Evolutionary conservation across 495 filamentous ascomycete genomes (phyloP).

Genomic region (Glonium stellatum): DNA sequence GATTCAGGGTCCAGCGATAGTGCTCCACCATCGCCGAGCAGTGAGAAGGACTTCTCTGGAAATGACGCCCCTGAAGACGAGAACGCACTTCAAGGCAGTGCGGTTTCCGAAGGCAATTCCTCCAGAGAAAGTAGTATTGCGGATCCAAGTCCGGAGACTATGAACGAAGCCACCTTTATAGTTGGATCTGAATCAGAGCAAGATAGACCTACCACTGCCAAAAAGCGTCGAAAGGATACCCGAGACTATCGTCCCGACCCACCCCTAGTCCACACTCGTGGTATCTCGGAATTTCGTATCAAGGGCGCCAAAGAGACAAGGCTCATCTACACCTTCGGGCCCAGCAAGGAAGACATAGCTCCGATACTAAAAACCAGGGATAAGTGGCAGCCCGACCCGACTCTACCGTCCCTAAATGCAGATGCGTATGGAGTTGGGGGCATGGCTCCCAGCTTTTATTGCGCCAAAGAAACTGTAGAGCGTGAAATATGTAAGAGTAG

Average conservation of each 20-base stretch:
- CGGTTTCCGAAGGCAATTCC: not conserved
- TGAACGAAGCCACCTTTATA: slow-evolving; percentile 6
- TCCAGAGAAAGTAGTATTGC: slow-evolving; percentile 1
- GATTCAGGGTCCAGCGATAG: slow-evolving; percentile 6
- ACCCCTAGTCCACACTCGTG: not conserved
- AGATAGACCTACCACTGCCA: not conserved
- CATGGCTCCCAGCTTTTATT: slow-evolving; percentile 41
- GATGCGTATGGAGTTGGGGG: slow-evolving; percentile 32
- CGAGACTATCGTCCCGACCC: not conserved
- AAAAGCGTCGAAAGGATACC: slow-evolving; percentile 1
- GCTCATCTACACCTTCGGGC: slow-evolving; percentile 18
- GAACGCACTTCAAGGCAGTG: not conserved
- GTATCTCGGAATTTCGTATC: not conserved
- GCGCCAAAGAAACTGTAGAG: slow-evolving; percentile 38
- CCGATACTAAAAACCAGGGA: slow-evolving; percentile 43
- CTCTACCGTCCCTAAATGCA: slow-evolving; percentile 43
- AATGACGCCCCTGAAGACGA: not conserved
- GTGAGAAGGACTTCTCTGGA: slow-evolving; percentile 5
- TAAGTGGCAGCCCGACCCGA: slow-evolving; percentile 44
- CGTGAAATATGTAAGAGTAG: slow-evolving; percentile 45
- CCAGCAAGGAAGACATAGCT: slow-evolving; percentile 38
- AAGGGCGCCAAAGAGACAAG: slow-evolving; percentile 10
- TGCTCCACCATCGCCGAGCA: not conserved
- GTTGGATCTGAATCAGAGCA: slow-evolving; percentile 3
- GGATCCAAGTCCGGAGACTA: slow-evolving; percentile 4